Conservation (phyloP, 306 rosid species). For the Prunus mira region DNA sequence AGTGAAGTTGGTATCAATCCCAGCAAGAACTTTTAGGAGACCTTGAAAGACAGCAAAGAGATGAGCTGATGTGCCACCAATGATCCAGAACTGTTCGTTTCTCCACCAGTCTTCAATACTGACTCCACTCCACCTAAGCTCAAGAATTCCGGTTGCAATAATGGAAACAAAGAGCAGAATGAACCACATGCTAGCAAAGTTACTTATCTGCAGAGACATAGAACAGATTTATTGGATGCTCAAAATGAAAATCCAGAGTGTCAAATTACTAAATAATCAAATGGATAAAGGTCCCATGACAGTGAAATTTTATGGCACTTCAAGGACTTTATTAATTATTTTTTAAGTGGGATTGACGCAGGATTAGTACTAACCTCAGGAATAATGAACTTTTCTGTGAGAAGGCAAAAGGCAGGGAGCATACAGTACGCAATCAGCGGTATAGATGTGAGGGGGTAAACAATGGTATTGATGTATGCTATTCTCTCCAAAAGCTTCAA, state of each 20-base stretch:
- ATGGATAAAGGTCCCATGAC: no score
- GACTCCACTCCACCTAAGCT: slow-evolving; percentile 99
- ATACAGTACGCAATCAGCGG: slow-evolving; percentile 85
- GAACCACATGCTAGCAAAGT: slow-evolving; percentile 98
- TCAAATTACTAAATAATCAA: background rate
- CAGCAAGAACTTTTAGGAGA: slow-evolving; percentile 88
- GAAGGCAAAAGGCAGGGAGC: slow-evolving; percentile 96
- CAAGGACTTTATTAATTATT: background rate
- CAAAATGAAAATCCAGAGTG: background rate
- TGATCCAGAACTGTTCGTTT: slow-evolving; percentile 98
- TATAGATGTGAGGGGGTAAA: slow-evolving; percentile 90
- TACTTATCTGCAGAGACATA: slow-evolving; percentile 74
- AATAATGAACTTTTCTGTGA: slow-evolving; percentile 91
- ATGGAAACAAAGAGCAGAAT: slow-evolving; percentile 91
- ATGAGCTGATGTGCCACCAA: slow-evolving; percentile 98
- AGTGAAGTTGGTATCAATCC: slow-evolving; percentile 87
- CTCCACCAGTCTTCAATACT: slow-evolving; percentile 99
- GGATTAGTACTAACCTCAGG: slow-evolving; percentile 66
- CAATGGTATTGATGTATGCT: slow-evolving; percentile 93
- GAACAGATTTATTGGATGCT: slow-evolving; percentile 13
- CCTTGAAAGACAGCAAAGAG: slow-evolving; percentile 98
- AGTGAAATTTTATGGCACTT: background rate
- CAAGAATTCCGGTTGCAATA: slow-evolving; percentile 87
- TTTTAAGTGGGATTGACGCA: background rate
- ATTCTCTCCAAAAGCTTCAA: slow-evolving; percentile 72